These are phyloP conservation scores for Ceratocystis alfenasii DNA, from an alignment of 2,329 filamentous ascomycete species.

Conservation along the genomic window DNA sequence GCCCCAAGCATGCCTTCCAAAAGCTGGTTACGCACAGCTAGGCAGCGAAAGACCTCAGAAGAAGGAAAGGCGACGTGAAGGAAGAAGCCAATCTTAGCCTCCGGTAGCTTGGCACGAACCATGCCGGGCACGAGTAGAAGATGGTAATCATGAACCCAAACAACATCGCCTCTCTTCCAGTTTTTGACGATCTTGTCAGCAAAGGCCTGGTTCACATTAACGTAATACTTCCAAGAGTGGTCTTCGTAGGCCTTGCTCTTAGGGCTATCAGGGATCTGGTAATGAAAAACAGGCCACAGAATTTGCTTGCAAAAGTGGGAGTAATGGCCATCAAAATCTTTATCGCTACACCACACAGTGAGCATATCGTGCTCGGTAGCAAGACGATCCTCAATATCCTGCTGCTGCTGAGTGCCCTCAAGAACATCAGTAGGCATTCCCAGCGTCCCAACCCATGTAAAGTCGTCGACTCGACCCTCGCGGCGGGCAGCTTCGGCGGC, in stretches of 20 bases:
- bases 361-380: conserved; percentile 72
- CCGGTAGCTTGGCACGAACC: conserved; percentile 78
- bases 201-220: conserved; percentile 84
- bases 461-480: conserved; percentile 56
- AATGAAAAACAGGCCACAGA: conserved; percentile 94
- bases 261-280: conserved; percentile 93
- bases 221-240: conserved; percentile 92
- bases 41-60: conserved; percentile 86
- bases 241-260: conserved; percentile 98
- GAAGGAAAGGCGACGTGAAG: conserved; percentile 91
- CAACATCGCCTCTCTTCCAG: conserved; percentile 84
- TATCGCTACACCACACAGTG: conserved; percentile 76
- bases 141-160: conserved; percentile 96
- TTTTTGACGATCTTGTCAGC: conserved; percentile 80
- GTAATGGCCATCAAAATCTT: conserved; percentile 90
- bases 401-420: conserved; percentile 58
- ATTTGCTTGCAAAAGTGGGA: conserved; percentile 96
- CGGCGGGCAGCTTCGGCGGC: conserved; percentile 68
- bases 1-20: conserved; percentile 87
- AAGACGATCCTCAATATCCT: conserved; percentile 71
- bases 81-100: conserved; percentile 94
- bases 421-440: conserved; percentile 90
- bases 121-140: conserved; percentile 77
- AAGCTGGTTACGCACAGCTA: conserved; percentile 75
- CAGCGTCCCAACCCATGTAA: conserved; percentile 82